Conservation (phyloP, 1,139 yeast species). For the Debaryomyces coudertii region DNA sequence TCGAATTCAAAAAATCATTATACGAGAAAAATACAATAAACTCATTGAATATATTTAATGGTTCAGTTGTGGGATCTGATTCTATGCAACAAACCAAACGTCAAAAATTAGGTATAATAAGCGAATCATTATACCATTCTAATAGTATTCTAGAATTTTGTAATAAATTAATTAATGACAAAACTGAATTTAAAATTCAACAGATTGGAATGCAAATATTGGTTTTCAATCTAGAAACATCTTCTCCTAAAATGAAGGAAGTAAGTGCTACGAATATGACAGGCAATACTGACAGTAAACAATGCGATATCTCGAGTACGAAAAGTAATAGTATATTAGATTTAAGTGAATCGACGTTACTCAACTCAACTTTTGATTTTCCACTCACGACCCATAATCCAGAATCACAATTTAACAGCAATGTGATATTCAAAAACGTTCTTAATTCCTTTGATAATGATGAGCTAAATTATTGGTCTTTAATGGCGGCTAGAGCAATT, state of each 20-base stretch:
- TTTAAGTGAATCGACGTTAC: slow-evolving; percentile 11
- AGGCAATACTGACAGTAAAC: neutral
- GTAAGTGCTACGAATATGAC: neutral
- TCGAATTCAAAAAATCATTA: slow-evolving; percentile 19
- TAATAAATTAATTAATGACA: slow-evolving; percentile 21
- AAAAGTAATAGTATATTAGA: slow-evolving; percentile 5
- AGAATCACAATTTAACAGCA: slow-evolving; percentile 13
- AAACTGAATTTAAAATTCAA: slow-evolving; percentile 23
- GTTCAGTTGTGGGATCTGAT: neutral
- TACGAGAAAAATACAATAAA: neutral
- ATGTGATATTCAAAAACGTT: slow-evolving; percentile 20
- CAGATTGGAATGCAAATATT: slow-evolving; percentile 34
- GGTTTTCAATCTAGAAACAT: slow-evolving; percentile 25
- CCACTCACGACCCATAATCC: slow-evolving; percentile 1
- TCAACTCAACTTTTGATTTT: slow-evolving; percentile 12
- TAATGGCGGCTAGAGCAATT: slow-evolving; percentile 35
- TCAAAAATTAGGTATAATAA: slow-evolving; percentile 24
- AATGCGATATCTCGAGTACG: neutral
- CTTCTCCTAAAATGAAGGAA: neutral
- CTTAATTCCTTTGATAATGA: slow-evolving; percentile 28
- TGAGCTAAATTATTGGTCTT: slow-evolving; percentile 36
- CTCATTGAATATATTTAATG: neutral
- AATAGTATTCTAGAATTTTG: slow-evolving; percentile 24
- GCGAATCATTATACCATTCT: slow-evolving; percentile 22
- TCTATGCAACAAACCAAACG: slow-evolving; percentile 16